phyloP scores from a whole-genome alignment of 1,284 basidiomycete species.

The Pseudozyma tsukubaensis region DNA sequence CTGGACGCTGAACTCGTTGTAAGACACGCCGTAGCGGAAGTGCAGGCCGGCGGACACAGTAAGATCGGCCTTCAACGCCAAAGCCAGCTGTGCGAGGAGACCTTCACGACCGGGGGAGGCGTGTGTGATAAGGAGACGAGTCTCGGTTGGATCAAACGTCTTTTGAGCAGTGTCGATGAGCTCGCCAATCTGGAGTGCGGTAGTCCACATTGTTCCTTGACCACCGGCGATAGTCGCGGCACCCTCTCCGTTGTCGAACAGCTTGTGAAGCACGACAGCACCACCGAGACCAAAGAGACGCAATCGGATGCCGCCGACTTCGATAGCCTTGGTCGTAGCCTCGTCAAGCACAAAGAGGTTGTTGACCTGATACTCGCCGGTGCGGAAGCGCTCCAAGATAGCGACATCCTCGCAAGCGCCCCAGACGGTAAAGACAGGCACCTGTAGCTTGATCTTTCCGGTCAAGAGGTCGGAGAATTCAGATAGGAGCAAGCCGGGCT shows the following conservation, averaged over 20 bases:
- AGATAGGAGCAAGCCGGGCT: conserved; percentile 74
- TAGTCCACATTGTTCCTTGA: conserved; percentile 99
- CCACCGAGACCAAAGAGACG: conserved; percentile 94
- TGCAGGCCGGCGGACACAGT: conserved; percentile 95
- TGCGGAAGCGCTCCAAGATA: conserved; percentile 90
- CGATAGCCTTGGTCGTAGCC: conserved; percentile 87
- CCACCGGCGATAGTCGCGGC: conserved; percentile 95
- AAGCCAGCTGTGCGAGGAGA: conserved; percentile 87
- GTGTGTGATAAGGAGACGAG: conserved; percentile 90
- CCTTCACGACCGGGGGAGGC: conserved; percentile 93
- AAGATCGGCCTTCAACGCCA: conserved; percentile 91
- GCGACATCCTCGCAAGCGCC: conserved; percentile 96
- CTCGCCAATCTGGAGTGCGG: conserved; percentile 95
- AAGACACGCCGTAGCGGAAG: conserved; percentile 94
- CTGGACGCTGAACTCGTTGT: conserved; percentile 97
- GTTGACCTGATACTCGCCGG: conserved; percentile 85
- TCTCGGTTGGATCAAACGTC: conserved; percentile 87
- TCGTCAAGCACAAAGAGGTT: conserved; percentile 85
- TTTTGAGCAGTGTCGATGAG: conserved; percentile 96
- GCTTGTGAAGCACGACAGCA: conserved; percentile 93
- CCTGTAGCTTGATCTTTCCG: conserved; percentile 71
- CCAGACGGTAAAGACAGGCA: conserved; percentile 96
- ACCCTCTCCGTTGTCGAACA: conserved; percentile 96
- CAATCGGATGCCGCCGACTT: conserved; percentile 92
- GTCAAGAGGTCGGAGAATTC: conserved; percentile 92